Evolutionary conservation across 495 filamentous ascomycete species (phyloP), one percentile per base, ranked within the genome.

Genomic region (Venustampulla echinocandica): DNA sequence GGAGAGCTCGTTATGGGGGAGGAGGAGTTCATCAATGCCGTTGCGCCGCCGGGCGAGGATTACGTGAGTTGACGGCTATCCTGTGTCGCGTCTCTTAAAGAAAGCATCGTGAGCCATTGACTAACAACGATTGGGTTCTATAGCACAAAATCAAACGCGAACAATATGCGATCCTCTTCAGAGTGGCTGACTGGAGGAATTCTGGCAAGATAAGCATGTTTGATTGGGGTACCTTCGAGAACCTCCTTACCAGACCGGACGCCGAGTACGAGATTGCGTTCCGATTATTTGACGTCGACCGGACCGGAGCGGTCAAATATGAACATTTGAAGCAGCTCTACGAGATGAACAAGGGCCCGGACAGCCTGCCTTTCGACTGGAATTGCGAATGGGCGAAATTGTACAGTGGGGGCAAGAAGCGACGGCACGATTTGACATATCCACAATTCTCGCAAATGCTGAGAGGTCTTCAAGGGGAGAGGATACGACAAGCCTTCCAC

Each of bases 231-330:
- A 83, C 81, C 36, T 98, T 96, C 62, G 84, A 95, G 65, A 90
- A 95, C 68, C 78, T 98, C 44, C 79, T 98, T 27, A 75, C 76
- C 41, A 96, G 95, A 62, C 88, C 92, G 50, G 92, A 97, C 53
- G 93, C 92, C 58, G 93, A 98, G 64, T 98, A 98, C 62, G 90
- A 98, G 66, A 96, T 98, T 53, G 90, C 90, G 3, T 98, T 96
- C 68, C 85, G 93, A 46, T 75, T 97, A 21, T 98, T 98, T 66
- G 92, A 97, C 55, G 65, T 82, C 50, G 77, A 92, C 20, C 79
- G 85, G 27, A 82, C 76, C 17, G 92, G 92, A 3, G 74, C 69
- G 17, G 85, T 98, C 56, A 88, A 86, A 56, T 95, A 87, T 55
- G 85, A 93, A 1, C 77, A 87, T 56, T 88, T 98, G 64, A 74